Conservation (phyloP, 768 basidiomycete genomes). For the Mycena maculata region DNA sequence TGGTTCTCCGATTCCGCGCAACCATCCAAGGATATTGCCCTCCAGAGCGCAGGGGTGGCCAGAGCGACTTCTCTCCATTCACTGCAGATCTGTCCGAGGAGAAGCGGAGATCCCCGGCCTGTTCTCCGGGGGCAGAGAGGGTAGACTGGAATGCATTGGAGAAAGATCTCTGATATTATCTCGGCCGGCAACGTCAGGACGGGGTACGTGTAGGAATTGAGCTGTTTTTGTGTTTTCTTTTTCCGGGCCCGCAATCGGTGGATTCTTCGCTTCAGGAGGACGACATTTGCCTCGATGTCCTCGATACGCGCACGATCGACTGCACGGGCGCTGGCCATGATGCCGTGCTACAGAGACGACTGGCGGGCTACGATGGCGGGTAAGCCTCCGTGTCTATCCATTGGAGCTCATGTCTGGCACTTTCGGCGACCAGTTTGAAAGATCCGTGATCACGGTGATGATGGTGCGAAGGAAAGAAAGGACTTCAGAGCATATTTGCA, state of each 20-base stretch:
- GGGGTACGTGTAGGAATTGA: slow-evolving; percentile 6
- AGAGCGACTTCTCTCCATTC: slow-evolving; percentile 3
- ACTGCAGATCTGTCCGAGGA: slow-evolving; percentile 9
- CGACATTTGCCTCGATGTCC: too few species aligned
- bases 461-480: too few species aligned
- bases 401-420: too few species aligned
- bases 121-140: neutral
- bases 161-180: slow-evolving; percentile 8
- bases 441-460: too few species aligned
- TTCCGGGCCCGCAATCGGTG: neutral
- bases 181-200: slow-evolving; percentile 2
- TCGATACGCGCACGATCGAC: too few species aligned
- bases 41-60: slow-evolving; percentile 1
- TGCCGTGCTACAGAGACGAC: too few species aligned
- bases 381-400: too few species aligned
- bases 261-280: neutral
- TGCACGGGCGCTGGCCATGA: too few species aligned
- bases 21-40: neutral
- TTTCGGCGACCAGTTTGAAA: too few species aligned
- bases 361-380: too few species aligned
- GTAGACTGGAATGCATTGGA: slow-evolving; percentile 6
- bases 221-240: neutral
- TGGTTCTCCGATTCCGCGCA: too few species aligned
- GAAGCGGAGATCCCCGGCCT: neutral
- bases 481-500: too few species aligned